Conservation (phyloP, 2,329 filamentous ascomycete species). For the Drechslerella dactyloides region DNA sequence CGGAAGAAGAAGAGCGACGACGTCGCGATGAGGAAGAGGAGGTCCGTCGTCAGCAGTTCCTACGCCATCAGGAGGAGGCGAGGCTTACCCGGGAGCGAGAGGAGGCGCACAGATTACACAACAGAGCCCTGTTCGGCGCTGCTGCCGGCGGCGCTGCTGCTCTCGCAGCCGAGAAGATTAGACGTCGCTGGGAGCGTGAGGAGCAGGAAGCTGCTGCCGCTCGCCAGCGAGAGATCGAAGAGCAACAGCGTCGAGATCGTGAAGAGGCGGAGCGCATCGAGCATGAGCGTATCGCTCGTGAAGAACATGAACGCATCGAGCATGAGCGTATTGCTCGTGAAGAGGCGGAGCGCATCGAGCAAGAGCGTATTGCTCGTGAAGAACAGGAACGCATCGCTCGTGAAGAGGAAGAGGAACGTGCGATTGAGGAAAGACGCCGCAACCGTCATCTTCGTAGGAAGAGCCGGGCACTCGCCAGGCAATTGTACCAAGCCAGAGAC, state of each 20-base stretch:
- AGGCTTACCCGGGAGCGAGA: constrained; percentile 36
- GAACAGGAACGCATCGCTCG: constrained; percentile 14
- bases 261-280: constrained; percentile 32
- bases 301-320: background rate
- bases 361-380: constrained; percentile 8
- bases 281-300: too few relatives aligned
- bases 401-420: constrained; percentile 16
- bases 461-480: constrained; percentile 27
- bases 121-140: constrained; percentile 38
- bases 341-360: too few relatives aligned
- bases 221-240: constrained; percentile 31
- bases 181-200: constrained; percentile 29
- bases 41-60: background rate
- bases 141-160: constrained; percentile 42
- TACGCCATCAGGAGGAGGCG: constrained; percentile 21
- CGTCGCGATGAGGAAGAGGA: constrained; percentile 19
- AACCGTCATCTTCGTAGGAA: constrained; percentile 34
- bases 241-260: constrained; percentile 24
- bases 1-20: constrained; percentile 21
- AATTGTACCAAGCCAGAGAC: constrained; percentile 38
- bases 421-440: constrained; percentile 32
- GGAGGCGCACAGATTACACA: constrained; percentile 30
- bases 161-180: constrained; percentile 41
- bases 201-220: constrained; percentile 30
- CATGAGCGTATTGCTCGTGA: too few relatives aligned